Base-by-base conservation (phyloP, 305 asterid species). In the Stenogyne calaminthoides region DNA sequence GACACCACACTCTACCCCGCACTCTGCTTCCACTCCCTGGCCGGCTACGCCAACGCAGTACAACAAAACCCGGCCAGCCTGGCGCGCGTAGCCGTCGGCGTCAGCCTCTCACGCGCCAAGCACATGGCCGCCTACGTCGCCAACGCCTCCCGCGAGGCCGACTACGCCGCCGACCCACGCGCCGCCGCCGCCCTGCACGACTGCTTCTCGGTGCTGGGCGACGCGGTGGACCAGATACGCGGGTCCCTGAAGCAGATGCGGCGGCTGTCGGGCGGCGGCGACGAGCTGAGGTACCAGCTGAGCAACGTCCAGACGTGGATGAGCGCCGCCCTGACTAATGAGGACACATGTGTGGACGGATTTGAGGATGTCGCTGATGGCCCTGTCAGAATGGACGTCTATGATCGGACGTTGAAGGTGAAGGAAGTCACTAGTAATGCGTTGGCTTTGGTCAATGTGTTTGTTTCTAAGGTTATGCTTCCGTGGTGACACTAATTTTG, bases 241-340 rank as follows among this genome's bases (percentile, higher is more conserved):
- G 89, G 74, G 4, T 92, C 98, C 4, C 74, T 92, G 36, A 71
- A 71, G 61, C 91, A 92, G 80, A 91, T 91, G 96, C 82, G 85
- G 3, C 67, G 62, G 55, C 85, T 92, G 12, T 58, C 72, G 0
- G 86, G 80, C 22, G 10, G 58, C 27, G 84, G 76, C 4, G 78
- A 79, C 73, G 81, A 80, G 74, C 64, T 81, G 65, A 71, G 80
- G 74, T 83, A 79, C 78, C 78, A 81, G 71, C 51, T 83, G 76
- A 81, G 86, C 81, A 79, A 85, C 72, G 86, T 85, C 76, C 90
- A 85, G 87, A 85, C 89, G 60, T 85, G 90, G 90, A 79, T 85
- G 87, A 85, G 89, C 70, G 87, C 89, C 4, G 89, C 89, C 1
- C n/a, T 85, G 79, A 85, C 90, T 27, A 81, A 86, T 12, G 90